Percentiles rank a stretch among this genome's conserved stretches.
Evolutionary conservation across 345 rosid species (phyloP).

Genomic region (Syzygium grande): DNA sequence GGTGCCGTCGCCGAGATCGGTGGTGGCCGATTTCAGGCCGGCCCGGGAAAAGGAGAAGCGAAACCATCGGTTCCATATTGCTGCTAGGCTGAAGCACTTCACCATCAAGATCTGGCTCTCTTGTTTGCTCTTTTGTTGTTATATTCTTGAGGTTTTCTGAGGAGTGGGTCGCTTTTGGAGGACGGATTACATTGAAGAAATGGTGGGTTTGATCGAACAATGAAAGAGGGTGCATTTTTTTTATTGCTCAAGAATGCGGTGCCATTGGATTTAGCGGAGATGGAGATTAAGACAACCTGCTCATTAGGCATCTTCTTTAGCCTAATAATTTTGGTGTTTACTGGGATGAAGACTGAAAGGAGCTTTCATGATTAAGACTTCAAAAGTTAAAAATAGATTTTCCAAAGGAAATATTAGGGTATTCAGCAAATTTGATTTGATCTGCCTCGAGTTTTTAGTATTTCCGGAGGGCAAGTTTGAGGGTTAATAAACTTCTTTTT

Average conservation of each 20-base stretch:
- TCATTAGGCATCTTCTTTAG: neutral
- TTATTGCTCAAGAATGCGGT: neutral
- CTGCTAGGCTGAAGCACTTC: slow-evolving; percentile 56
- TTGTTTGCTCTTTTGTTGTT: neutral
- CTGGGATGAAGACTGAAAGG: neutral
- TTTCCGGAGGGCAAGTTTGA: too few relatives aligned
- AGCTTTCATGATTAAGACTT: neutral
- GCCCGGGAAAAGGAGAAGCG: slow-evolving; percentile 50
- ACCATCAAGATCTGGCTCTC: slow-evolving; percentile 3
- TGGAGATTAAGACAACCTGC: neutral
- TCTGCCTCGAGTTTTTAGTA: too few relatives aligned
- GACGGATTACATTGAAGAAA: neutral
- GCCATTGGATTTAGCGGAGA: neutral
- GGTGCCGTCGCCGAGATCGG: slow-evolving; percentile 12
- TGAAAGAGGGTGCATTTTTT: neutral
- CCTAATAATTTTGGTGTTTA: neutral
- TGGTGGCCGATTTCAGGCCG: slow-evolving; percentile 34
- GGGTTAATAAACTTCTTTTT: too few relatives aligned
- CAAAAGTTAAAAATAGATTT: neutral
- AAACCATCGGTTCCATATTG: slow-evolving; percentile 46
- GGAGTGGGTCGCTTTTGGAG: neutral
- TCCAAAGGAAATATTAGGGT: too few relatives aligned
- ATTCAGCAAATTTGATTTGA: too few relatives aligned
- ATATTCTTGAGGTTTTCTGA: neutral
- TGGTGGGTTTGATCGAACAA: neutral